These are phyloP conservation scores for Gomphus bonarii DNA, from an alignment of 1,284 basidiomycete species.

Conservation along the genomic window DNA sequence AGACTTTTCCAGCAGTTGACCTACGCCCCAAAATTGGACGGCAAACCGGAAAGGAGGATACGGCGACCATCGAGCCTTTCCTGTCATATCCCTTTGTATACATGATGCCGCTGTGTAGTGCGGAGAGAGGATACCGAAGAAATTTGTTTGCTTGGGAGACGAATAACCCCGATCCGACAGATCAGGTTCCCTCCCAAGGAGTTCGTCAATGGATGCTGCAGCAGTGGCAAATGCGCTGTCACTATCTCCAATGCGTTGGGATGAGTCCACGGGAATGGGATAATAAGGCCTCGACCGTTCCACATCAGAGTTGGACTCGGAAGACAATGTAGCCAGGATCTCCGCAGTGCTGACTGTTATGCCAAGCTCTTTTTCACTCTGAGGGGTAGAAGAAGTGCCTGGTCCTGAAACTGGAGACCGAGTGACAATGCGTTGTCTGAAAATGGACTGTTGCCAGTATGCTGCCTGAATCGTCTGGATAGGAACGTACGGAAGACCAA, in stretches of 20 bases:
- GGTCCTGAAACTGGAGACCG: conserved; percentile 21
- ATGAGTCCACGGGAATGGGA: conserved; percentile 68
- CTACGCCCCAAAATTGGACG: conserved; percentile 87
- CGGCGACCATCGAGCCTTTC: conserved; percentile 43
- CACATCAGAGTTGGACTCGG: neutral
- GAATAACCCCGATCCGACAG: conserved; percentile 16
- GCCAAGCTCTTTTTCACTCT: conserved; percentile 51
- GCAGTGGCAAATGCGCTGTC: conserved; percentile 26
- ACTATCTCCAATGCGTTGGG: conserved; percentile 69
- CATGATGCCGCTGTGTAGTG: conserved; percentile 32
- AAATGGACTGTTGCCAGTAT: conserved; percentile 62
- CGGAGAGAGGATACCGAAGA: conserved; percentile 53
- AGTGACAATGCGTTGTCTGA: conserved; percentile 47
- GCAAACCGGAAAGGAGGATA: conserved; percentile 74
- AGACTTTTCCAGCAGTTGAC: conserved; percentile 74
- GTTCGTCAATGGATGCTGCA: conserved; percentile 34
- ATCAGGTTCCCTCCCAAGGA: conserved; percentile 25
- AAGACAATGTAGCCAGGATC: conserved; percentile 27
- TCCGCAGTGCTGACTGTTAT: conserved; percentile 41
- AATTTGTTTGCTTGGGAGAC: conserved; percentile 38
- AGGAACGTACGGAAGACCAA: conserved; percentile 59
- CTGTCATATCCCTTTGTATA: conserved; percentile 29
- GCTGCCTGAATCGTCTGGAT: conserved; percentile 61
- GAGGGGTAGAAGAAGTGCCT: conserved; percentile 25
- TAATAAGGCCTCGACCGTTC: conserved; percentile 38